Percentiles rank a stretch among this genome's conserved stretches.
Conservation (phyloP, 768 basidiomycete genomes). For the Gloeostereum incarnatum region DNA sequence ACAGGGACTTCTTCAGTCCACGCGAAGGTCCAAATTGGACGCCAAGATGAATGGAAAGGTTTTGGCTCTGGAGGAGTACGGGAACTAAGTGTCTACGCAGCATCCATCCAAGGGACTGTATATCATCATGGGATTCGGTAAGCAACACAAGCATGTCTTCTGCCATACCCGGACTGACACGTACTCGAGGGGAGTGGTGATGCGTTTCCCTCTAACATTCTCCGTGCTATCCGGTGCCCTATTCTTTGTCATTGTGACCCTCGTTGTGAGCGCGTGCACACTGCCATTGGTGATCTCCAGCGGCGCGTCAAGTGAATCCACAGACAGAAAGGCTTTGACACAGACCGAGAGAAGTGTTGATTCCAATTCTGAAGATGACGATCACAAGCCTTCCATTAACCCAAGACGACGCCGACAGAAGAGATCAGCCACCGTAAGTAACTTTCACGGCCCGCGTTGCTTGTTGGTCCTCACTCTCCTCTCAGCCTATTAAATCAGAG, state of each 20-base stretch:
- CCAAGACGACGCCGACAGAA: slow-evolving; percentile 4
- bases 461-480: background rate
- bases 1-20: slow-evolving; percentile 34
- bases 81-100: slow-evolving; percentile 60
- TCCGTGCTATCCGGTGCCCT: slow-evolving; percentile 33
- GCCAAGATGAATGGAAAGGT: slow-evolving; percentile 63
- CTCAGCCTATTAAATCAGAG: slow-evolving; percentile 21
- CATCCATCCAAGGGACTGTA: slow-evolving; percentile 52
- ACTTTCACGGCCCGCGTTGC: background rate
- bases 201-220: slow-evolving; percentile 56
- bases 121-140: slow-evolving; percentile 66
- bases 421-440: background rate
- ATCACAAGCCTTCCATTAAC: no score
- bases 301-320: slow-evolving; percentile 4
- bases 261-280: slow-evolving; percentile 39
- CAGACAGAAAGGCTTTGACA: slow-evolving; percentile 2
- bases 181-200: slow-evolving; percentile 48
- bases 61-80: slow-evolving; percentile 63
- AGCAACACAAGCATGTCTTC: slow-evolving; percentile 10
- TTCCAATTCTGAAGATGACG: slow-evolving; percentile 5
- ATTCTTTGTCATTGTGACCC: slow-evolving; percentile 38
- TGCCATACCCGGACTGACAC: slow-evolving; percentile 2
- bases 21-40: slow-evolving; percentile 66
- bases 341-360: background rate
- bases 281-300: slow-evolving; percentile 31